A percentile compares a stretch with the other conserved stretches of the same genome.
These are phyloP conservation scores for Meyerozyma carpophila DNA, from an alignment of 1,139 yeast species.

Conservation along the genomic window DNA sequence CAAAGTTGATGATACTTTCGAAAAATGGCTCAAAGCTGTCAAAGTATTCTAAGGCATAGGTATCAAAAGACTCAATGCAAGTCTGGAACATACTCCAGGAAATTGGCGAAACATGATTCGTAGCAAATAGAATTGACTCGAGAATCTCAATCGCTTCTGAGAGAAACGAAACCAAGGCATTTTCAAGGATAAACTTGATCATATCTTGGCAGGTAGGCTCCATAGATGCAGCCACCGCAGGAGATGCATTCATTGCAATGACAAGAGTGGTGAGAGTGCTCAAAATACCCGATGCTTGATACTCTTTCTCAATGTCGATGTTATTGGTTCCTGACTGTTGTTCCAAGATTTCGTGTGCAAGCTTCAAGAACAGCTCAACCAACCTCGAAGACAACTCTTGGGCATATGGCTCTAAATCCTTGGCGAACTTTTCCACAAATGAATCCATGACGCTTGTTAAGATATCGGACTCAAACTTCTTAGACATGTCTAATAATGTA, in stretches of 20 bases:
- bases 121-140: slow-evolving; percentile 41
- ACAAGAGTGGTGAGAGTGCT: slow-evolving; percentile 49
- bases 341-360: slow-evolving; percentile 42
- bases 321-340: slow-evolving; percentile 17
- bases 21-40: slow-evolving; percentile 47
- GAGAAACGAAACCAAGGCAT: slow-evolving; percentile 43
- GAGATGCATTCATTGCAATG: slow-evolving; percentile 46
- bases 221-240: slow-evolving; percentile 36
- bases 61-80: slow-evolving; percentile 44
- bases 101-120: slow-evolving; percentile 38
- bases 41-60: slow-evolving; percentile 49
- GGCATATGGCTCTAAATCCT: slow-evolving; percentile 53
- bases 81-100: slow-evolving; percentile 43
- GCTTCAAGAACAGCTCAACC: slow-evolving; percentile 40
- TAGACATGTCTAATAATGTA: slow-evolving; percentile 45
- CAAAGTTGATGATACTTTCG: slow-evolving; percentile 43
- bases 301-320: slow-evolving; percentile 41
- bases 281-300: slow-evolving; percentile 48
- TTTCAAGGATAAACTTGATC: slow-evolving; percentile 42
- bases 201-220: slow-evolving; percentile 37
- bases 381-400: slow-evolving; percentile 43
- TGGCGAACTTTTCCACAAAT: slow-evolving; percentile 49
- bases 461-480: slow-evolving; percentile 47
- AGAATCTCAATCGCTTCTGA: slow-evolving; percentile 46
- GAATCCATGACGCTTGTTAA: slow-evolving; percentile 53